Base-by-base conservation (phyloP, 2,329 filamentous ascomycete genomes). In the Phoma sp. region DNA sequence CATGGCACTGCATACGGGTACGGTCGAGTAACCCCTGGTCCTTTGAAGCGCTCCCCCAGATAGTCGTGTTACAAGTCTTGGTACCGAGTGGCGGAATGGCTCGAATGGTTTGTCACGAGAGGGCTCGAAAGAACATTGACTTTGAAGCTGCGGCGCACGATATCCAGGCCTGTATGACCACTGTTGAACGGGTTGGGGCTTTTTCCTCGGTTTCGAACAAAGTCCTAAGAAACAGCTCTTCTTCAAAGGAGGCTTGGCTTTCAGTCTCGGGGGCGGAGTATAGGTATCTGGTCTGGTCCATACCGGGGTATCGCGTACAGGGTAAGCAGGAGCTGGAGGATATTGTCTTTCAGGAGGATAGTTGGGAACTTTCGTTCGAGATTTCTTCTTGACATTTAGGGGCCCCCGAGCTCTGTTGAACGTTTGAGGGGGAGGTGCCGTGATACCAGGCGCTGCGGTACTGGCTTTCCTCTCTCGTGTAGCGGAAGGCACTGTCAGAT, bases 21-120 rank as follows among this genome's bases (percentile, higher is more conserved):
- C 47, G 39, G 45, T 58, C 36, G 29, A 33, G 51, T 63, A 54
- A 37, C 47, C 53, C 58, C 58, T 68, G 63, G 64, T 57, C 53
- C 63, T 68, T 69, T 69, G 63, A 64, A 61, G 63, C 63, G 68
- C 63, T 62, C 61, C 66, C 63, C 65, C 58, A 66, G 66, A 55
- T 58, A 51, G 44, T 62, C 60, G 58, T 61, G 61, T 50, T 64
- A 52, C 50, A 46, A 24, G 31, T 62, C 56, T 52, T 60, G 52
- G 49, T 59, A 60, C 64, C 63, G 65, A 65, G 31, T 32, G 15
- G 58, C 52, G 65, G 67, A 65, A 67, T 61, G 62, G 24, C 24
- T 41, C 38, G 15, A 27, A 15, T 41, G 12, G n/a, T 41, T 15
- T 24, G n/a, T 41, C 24, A 6, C 24, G 24, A 41, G 19, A 6